phyloP scores from a whole-genome alignment of 371 early-diverging fungal genomes.

The Mucor mucedo region DNA sequence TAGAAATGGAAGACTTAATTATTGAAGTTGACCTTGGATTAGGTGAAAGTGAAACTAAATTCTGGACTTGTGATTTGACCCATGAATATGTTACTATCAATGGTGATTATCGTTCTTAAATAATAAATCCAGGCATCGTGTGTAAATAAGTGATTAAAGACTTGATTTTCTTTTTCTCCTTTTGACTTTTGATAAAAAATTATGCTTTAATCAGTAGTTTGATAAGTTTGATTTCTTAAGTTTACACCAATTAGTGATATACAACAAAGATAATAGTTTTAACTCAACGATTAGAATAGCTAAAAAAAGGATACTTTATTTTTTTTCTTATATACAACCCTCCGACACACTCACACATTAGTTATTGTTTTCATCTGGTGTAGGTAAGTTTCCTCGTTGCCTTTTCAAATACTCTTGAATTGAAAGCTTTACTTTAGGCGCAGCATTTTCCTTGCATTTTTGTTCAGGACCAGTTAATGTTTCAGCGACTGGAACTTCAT shows the following conservation, averaged over 20 bases:
- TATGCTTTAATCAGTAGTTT: too few relatives aligned
- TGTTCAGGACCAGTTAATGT: neutral
- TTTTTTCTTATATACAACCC: neutral
- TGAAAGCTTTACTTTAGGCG: slow-evolving; percentile 27
- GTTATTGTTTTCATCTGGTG: slow-evolving; percentile 19
- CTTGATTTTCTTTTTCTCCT: too few relatives aligned
- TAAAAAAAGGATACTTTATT: too few relatives aligned
- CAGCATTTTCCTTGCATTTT: slow-evolving; percentile 13
- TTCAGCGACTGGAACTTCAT: neutral
- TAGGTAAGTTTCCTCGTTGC: slow-evolving; percentile 26
- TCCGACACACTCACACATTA: neutral
- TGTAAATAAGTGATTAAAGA: neutral
- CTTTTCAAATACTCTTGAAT: slow-evolving; percentile 44
- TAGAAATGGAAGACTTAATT: slow-evolving; percentile 82
- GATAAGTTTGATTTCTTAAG: too few relatives aligned
- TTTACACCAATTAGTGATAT: too few relatives aligned
- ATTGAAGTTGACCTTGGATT: slow-evolving; percentile 81
- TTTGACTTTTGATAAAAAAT: too few relatives aligned
- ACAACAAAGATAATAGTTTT: too few relatives aligned
- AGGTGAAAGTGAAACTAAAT: slow-evolving; percentile 76
- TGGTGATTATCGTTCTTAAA: slow-evolving; percentile 84
- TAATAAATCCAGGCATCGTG: neutral
- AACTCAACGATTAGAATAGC: too few relatives aligned
- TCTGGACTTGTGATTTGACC: slow-evolving; percentile 95
- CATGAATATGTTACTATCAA: slow-evolving; percentile 95